Evolutionary conservation across 768 basidiomycete genomes (phyloP), one percentile per base, ranked within the genome.

Genomic region (Kwoniella mangroviensis): DNA sequence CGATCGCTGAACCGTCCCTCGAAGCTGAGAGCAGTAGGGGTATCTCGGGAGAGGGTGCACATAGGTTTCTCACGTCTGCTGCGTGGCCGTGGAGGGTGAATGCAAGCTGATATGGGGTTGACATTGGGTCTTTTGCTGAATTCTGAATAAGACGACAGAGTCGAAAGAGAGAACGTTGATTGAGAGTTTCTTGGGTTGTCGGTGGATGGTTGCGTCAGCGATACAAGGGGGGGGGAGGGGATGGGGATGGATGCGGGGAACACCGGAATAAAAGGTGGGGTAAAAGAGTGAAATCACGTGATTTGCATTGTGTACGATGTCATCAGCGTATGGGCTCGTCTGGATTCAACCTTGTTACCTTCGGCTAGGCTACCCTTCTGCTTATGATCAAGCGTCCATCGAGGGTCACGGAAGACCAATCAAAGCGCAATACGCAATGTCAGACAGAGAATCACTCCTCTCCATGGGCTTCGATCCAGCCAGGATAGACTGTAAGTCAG

Each of bases 1-100:
- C 86, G 81, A 95, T 92, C 73, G 93, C 92, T 52, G 93, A 92
- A 17, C 91, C 86, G 86, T 98, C 95, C 80, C 95, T 89, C 56
- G 95, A 97, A 70, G 91, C 92, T 22, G 94, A 97, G 71, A 98
- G 86, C 73, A 98, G 85, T 2, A 80, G 57, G 5, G 79, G 79
- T 72, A 93, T 86, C 75, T 89, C 85, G 82, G 92, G 85, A 34
- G 88, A 88, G 43, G 93, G 92, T 54, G 92, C 89, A 63, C 85
- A 88, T 71, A 98, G 85, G 43, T 89, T 91, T 79, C 93, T 90
- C 73, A 92, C 92, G 85, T 93, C 92, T 63, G 89, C 86, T 9
- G 90, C 87, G 82, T 94, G 92, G 43, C 86, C 89, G 59, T 82
- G 81, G 63, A 94, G 84, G 12, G 89, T 88, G 49, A 91, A 89